Base-by-base conservation (phyloP, 2,329 filamentous ascomycete genomes). In the Fusarium chuoi region DNA sequence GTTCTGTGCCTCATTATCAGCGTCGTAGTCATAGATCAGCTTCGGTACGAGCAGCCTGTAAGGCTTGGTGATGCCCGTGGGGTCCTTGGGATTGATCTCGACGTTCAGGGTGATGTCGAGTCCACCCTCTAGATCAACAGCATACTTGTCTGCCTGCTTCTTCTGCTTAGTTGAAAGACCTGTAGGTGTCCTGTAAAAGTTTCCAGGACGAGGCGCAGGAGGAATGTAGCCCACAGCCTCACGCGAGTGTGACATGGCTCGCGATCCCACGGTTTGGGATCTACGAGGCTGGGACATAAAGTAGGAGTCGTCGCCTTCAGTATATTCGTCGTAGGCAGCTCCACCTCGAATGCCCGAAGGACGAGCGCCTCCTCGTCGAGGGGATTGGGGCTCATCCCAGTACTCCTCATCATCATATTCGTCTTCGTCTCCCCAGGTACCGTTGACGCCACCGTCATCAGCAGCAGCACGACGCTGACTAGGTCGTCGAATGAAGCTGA, bases 81-180 rank as follows among this genome's bases (percentile, higher is more conserved):
- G 96, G 77, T 99, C 95, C 71, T 90, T 91, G 49, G 93, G 89
- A 77, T 92, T 95, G 70, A 98, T 90, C 83, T 99, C 96, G 71
- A 98, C 91, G 77, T 98, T 98, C 48, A 99, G 83, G 57, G 91
- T 93, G 41, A 99, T 92, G 74, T 98, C 95, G 15, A 99, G 85
- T 0, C 94, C 95, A 36, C 92, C 93, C 79, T 96, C 90, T 1
- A 98, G 86, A 79, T 98, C 91, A 67, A 98, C 89, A 15, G 89
- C 87, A 48, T 86, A 85, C 24, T 85, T 85, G 45, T 87, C 85
- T 6, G 85, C 81, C 70, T 88, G 87, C 76, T 86, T 87, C 74
- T 88, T 84, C 74, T 92, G 87, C 79, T 91, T 93, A 5, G 85
- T 82, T 30, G 89, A 90, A 45, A 94, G 82, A 20, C 90, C 91